phyloP scores from a whole-genome alignment of 371 early-diverging fungal genomes.

The Mortierella sp. region DNA sequence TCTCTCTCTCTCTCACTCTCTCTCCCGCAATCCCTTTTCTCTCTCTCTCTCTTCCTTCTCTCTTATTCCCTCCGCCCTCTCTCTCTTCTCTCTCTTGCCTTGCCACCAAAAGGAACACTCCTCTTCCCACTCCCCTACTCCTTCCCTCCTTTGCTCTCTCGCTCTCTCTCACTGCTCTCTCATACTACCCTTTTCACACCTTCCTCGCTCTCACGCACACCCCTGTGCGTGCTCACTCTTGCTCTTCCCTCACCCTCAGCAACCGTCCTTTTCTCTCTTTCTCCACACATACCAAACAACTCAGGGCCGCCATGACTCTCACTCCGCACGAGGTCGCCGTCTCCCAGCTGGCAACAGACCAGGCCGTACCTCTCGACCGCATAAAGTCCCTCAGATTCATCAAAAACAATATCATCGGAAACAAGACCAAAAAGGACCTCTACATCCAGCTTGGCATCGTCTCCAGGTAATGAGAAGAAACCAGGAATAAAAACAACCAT shows the following conservation, averaged over 20 bases:
- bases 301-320: slow-evolving; percentile 62
- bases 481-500: too few species aligned
- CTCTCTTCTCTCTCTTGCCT: slow-evolving; percentile 10
- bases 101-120: slow-evolving; percentile 1
- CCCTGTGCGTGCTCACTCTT: too few species aligned
- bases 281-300: background rate
- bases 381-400: slow-evolving; percentile 81
- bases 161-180: background rate
- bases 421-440: slow-evolving; percentile 85
- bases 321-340: slow-evolving; percentile 72
- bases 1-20: background rate
- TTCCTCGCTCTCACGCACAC: background rate
- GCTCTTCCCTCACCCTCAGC: background rate
- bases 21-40: background rate
- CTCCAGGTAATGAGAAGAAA: slow-evolving; percentile 69
- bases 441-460: slow-evolving; percentile 79
- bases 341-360: slow-evolving; percentile 61
- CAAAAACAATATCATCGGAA: slow-evolving; percentile 91
- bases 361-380: slow-evolving; percentile 61
- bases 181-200: background rate
- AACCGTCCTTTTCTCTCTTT: background rate
- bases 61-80: background rate
- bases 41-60: background rate
- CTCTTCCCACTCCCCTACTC: background rate
- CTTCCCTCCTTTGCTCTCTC: background rate